Conservation (phyloP, 306 rosid genomes). For the Prosopis cineraria region DNA sequence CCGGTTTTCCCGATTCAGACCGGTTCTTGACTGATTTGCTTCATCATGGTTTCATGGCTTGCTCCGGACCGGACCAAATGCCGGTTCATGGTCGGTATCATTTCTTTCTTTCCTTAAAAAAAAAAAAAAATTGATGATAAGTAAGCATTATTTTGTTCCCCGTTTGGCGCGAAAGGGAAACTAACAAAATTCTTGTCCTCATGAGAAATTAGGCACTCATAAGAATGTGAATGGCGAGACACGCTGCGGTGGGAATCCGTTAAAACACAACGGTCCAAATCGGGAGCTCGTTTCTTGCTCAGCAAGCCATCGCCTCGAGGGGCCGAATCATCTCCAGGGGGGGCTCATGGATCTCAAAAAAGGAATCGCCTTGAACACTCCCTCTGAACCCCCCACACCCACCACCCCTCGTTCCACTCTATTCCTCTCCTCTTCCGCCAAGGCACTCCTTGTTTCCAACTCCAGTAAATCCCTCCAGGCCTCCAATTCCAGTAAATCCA, state of each 20-base stretch:
- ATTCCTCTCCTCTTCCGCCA: constrained; percentile 59
- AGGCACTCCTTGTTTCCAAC: constrained; percentile 57
- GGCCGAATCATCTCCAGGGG: not conserved
- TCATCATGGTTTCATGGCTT: no score
- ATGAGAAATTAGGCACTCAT: not conserved
- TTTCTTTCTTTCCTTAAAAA: no score
- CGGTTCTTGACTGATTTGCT: no score
- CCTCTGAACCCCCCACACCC: constrained; percentile 57
- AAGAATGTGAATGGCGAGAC: not conserved
- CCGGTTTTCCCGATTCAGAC: no score
- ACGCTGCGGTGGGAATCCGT: not conserved
- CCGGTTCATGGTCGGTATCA: no score
- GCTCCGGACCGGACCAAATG: no score
- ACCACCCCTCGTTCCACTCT: constrained; percentile 49
- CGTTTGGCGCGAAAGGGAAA: not conserved
- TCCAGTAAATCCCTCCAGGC: constrained; percentile 60
- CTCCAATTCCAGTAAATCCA: constrained; percentile 64
- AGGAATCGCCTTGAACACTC: constrained; percentile 27
- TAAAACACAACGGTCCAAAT: not conserved
- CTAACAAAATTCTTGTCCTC: not conserved
- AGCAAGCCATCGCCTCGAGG: not conserved
- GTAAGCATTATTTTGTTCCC: no score
- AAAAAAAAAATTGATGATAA: no score
- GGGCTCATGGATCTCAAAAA: constrained; percentile 47
- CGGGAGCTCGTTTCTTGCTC: not conserved